Evolutionary conservation across 164 flowering plant species (phyloP).

Genomic region (Dillenia suffruticosa): DNA sequence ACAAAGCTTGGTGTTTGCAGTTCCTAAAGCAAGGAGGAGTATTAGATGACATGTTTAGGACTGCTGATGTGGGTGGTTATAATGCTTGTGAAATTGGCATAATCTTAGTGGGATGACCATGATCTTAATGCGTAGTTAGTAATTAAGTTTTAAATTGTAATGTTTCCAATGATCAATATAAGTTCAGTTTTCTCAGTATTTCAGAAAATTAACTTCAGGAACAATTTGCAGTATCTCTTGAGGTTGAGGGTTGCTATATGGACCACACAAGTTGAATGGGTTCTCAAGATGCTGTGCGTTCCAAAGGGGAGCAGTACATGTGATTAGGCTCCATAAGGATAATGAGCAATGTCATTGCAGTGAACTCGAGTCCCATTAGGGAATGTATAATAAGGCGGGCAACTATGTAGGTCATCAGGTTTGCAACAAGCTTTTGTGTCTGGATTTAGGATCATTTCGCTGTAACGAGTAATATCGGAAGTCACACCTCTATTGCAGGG

Average conservation of each 20-base stretch:
- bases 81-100: no score
- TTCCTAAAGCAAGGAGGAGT: no score
- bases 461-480: conserved; percentile 59
- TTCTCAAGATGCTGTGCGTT: conserved; percentile 46
- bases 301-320: conserved; percentile 55
- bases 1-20: no score
- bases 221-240: conserved; percentile 66
- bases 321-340: conserved; percentile 65
- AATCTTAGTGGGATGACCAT: no score
- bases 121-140: no score
- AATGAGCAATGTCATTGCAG: conserved; percentile 39
- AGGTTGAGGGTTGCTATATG: conserved; percentile 70
- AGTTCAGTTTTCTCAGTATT: no score
- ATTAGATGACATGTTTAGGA: no score
- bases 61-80: no score
- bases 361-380: conserved; percentile 40
- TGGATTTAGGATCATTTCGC: conserved; percentile 73
- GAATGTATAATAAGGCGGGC: conserved; percentile 63
- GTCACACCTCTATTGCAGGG: conserved; percentile 61
- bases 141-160: no score
- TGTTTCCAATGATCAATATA: no score
- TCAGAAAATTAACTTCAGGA: background rate
- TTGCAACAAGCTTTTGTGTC: conserved; percentile 39
- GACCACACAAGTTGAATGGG: conserved; percentile 51
- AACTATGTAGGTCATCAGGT: conserved; percentile 22